These are phyloP conservation scores for Colletotrichum orchidophilum DNA, from an alignment of 2,329 filamentous ascomycete species.

Conservation along the genomic window DNA sequence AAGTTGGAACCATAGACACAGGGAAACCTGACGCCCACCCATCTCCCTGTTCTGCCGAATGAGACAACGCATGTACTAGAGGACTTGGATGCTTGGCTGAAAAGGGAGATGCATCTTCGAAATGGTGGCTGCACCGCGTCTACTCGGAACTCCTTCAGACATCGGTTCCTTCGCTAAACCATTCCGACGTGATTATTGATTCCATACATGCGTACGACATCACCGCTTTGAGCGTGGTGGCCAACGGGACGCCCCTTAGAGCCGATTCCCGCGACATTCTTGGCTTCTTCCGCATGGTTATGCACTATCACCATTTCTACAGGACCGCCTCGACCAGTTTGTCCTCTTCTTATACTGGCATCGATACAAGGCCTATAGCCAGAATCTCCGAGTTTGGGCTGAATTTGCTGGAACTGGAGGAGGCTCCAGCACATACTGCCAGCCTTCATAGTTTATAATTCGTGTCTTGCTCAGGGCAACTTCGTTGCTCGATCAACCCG, in stretches of 20 bases:
- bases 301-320: background rate
- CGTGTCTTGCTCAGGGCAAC: background rate
- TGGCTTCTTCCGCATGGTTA: conserved; percentile 15
- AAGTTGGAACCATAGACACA: background rate
- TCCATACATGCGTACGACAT: conserved; percentile 4
- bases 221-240: conserved; percentile 2
- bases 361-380: background rate
- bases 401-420: conserved; percentile 12
- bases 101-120: background rate
- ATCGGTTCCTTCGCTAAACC: conserved; percentile 2
- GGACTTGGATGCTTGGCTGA: background rate
- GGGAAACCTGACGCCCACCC: background rate
- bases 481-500: conserved; percentile 7
- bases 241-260: conserved; percentile 13
- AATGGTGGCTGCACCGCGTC: conserved; percentile 13
- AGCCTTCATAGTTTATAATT: background rate
- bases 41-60: conserved; percentile 11
- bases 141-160: conserved; percentile 1
- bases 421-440: conserved; percentile 19
- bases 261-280: conserved; percentile 8
- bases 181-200: background rate
- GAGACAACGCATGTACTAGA: conserved; percentile 7
- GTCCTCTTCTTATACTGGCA: conserved; percentile 14
- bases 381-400: background rate
- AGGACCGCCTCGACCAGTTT: conserved; percentile 7